Evolutionary conservation across 495 filamentous ascomycete species (phyloP), one percentile per base, ranked within the genome.

Genomic region (Talaromyces stipitatus): DNA sequence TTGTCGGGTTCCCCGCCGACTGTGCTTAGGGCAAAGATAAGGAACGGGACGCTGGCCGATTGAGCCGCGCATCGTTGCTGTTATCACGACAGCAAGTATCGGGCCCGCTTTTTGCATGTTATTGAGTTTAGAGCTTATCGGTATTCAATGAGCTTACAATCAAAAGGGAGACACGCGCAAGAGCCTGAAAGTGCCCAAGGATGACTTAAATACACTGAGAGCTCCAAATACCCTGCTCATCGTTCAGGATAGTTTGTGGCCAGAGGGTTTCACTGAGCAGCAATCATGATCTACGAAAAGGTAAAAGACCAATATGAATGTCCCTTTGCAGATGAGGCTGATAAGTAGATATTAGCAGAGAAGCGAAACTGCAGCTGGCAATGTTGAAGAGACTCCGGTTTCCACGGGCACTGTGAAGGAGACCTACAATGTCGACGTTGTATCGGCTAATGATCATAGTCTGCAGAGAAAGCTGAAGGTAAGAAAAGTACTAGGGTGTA

Each of bases 391-490:
- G 48, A 57, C 56, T 2, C 51, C 62, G 5, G 56, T 64, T 50
- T 47, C 16, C 6, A 41, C 23, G 11, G 59, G 59, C 11, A 45
- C 28, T 3, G 27, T 57, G 5, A 53, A 61, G 29, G 54, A 60
- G 5, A 57, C 20, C 11, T 26, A 57, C 29, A 30, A 36, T n/a
- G 29, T 33, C 50, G 16, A 33, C 30, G 14, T 33, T 33, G 30
- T 12, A 12, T 12, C 29, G 4, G 26, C 29, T 23, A 20, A 26
- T 28, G 47, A 64, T 36, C 52, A 61, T 61, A 57, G 47, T 16
- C 62, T 64, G n/a, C 56, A 64, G 32, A 56, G 62, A 22, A 24
- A 54, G 28, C 47, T 64, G 2, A 64, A 64, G 59, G 62, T 64
- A 61, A 14, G 11, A 14, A 23, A 41, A 10, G 28, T 16, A 16